Evolutionary conservation across 2,329 filamentous ascomycete species (phyloP).

Genomic region (Leptographium galeiforme): DNA sequence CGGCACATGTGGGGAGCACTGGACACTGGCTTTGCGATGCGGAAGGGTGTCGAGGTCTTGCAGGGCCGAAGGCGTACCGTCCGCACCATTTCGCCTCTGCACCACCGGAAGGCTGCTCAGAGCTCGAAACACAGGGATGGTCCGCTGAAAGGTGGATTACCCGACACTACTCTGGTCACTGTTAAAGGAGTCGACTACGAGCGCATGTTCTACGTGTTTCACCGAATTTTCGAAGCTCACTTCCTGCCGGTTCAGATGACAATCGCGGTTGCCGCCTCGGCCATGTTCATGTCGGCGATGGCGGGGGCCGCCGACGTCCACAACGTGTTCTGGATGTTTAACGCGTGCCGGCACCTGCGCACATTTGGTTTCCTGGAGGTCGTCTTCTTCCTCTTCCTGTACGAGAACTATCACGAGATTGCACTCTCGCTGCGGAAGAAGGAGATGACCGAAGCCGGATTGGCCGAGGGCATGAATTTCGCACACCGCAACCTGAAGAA

Average conservation of each 20-base stretch:
- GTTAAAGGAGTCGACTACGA: conserved; percentile 39
- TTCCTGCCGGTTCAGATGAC: conserved; percentile 57
- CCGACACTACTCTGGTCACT: conserved; percentile 37
- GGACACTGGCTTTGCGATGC: conserved; percentile 52
- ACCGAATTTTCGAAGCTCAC: conserved; percentile 61
- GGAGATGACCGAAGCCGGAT: conserved; percentile 52
- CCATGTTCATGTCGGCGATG: conserved; percentile 43
- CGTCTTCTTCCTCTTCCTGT: conserved; percentile 49
- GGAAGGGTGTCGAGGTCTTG: conserved; percentile 44
- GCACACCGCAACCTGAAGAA: conserved; percentile 41
- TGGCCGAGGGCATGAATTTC: conserved; percentile 53
- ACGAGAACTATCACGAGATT: conserved; percentile 52
- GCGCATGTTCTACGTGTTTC: conserved; percentile 44
- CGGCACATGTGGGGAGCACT: conserved; percentile 67
- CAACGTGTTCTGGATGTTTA: conserved; percentile 44
- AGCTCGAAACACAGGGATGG: too few relatives aligned
- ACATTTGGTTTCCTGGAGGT: conserved; percentile 49
- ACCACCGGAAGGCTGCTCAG: conserved; percentile 37
- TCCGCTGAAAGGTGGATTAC: too few relatives aligned
- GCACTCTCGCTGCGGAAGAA: conserved; percentile 46
- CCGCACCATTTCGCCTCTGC: conserved; percentile 41
- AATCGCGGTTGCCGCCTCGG: conserved; percentile 48
- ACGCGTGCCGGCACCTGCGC: conserved; percentile 44
- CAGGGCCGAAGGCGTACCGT: conserved; percentile 42
- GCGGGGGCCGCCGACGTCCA: conserved; percentile 36